Conservation (phyloP, 192 early-diverging fungal genomes). For the Mortierella claussenii region DNA sequence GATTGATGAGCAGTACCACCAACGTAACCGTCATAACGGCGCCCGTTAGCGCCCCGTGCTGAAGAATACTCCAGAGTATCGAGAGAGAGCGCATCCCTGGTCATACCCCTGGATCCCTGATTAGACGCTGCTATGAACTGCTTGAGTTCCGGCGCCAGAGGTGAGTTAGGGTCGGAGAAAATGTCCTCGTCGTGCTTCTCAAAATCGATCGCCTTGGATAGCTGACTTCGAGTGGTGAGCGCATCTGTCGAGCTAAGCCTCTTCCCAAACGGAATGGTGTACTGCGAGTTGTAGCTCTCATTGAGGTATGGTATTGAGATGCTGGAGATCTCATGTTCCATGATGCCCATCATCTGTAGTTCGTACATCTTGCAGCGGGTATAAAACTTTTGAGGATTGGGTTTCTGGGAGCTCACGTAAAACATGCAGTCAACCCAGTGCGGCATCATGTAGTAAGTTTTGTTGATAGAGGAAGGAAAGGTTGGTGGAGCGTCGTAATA, state of each 20-base stretch:
- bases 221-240: constrained; percentile 1
- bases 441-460: constrained; percentile 76
- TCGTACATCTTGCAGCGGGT: constrained; percentile 87
- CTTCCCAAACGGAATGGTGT: constrained; percentile 27
- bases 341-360: constrained; percentile 85
- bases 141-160: constrained; percentile 30
- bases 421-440: constrained; percentile 96
- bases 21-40: constrained; percentile 30
- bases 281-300: constrained; percentile 38
- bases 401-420: constrained; percentile 67
- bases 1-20: constrained; percentile 19
- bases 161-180: constrained; percentile 33
- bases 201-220: constrained; percentile 30
- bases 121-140: constrained; percentile 22
- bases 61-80: constrained; percentile 23
- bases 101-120: constrained; percentile 5
- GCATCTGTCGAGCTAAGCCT: constrained; percentile 35
- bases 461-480: constrained; percentile 30
- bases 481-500: constrained; percentile 59
- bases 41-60: neutral
- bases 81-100: constrained; percentile 18
- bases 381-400: constrained; percentile 66
- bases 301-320: constrained; percentile 65
- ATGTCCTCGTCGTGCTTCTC: constrained; percentile 57
- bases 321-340: constrained; percentile 66